A percentile compares a stretch with the other conserved stretches of the same genome.
Conservation (phyloP, 208 protist genomes). For the Trypanosoma rangeli region DNA sequence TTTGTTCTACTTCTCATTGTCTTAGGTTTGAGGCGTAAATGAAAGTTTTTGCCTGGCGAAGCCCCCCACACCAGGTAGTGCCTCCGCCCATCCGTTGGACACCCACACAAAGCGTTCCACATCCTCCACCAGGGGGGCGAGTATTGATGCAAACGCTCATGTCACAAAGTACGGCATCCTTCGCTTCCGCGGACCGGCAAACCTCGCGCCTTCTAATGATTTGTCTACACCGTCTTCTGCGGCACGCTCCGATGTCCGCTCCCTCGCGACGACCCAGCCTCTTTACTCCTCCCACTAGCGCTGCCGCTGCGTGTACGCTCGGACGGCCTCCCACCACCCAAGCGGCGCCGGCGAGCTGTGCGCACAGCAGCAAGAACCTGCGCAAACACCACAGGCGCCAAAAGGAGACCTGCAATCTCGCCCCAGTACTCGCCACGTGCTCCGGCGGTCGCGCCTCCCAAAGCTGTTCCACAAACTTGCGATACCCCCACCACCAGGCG, state of each 20-base stretch:
- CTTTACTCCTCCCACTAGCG: constrained; percentile 13
- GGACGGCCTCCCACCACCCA: background rate
- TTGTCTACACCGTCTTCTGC: background rate
- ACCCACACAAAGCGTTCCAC: background rate
- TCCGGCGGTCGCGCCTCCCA: constrained; percentile 44
- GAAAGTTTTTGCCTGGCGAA: background rate
- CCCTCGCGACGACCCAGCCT: constrained; percentile 1
- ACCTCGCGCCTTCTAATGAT: background rate
- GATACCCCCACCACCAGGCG: constrained; percentile 41
- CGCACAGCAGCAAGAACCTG: constrained; percentile 21
- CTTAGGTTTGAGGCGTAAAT: background rate
- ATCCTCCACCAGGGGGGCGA: background rate
- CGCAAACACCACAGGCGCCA: constrained; percentile 33
- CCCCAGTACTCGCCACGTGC: constrained; percentile 81
- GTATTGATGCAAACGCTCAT: background rate
- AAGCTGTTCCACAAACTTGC: constrained; percentile 45
- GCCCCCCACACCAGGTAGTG: no score
- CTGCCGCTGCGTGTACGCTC: constrained; percentile 17
- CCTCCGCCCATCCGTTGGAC: no score
- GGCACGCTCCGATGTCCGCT: constrained; percentile 2
- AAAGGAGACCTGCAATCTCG: constrained; percentile 40
- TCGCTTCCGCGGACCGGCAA: background rate
- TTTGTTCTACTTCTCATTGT: background rate
- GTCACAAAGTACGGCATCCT: background rate
- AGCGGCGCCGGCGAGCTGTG: background rate